Conservation (phyloP, 2,329 filamentous ascomycete species). For the Penicillium aurantiogriseum region DNA sequence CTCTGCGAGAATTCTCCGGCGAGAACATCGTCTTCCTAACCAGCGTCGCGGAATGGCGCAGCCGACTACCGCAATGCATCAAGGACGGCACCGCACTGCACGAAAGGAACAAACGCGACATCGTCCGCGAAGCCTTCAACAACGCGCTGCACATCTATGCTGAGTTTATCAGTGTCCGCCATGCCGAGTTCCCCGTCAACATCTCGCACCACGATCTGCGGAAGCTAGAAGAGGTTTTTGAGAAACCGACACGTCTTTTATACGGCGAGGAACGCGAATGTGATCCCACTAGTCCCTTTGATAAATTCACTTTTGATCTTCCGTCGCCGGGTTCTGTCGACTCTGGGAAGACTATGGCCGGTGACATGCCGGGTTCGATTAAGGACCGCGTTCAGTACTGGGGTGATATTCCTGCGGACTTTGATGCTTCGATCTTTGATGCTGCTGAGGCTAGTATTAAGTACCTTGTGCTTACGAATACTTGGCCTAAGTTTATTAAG, state of each 20-base stretch:
- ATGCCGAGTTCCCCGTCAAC: slow-evolving; percentile 67
- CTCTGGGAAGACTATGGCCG: slow-evolving; percentile 24
- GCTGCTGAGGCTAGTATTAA: slow-evolving; percentile 60
- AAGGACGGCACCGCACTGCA: slow-evolving; percentile 18
- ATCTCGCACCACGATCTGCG: slow-evolving; percentile 58
- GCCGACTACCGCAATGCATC: slow-evolving; percentile 23
- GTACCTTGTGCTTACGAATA: slow-evolving; percentile 66
- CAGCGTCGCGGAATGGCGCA: slow-evolving; percentile 57
- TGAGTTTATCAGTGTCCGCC: slow-evolving; percentile 59
- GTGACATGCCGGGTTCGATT: slow-evolving; percentile 15
- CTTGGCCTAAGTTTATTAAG: slow-evolving; percentile 54
- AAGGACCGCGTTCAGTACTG: slow-evolving; percentile 33
- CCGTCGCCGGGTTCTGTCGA: slow-evolving; percentile 23
- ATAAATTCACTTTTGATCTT: slow-evolving; percentile 24
- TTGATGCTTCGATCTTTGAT: slow-evolving; percentile 57
- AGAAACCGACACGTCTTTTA: slow-evolving; percentile 46
- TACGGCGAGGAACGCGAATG: slow-evolving; percentile 45
- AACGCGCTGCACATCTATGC: slow-evolving; percentile 61
- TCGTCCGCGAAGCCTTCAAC: slow-evolving; percentile 56
- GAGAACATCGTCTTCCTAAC: slow-evolving; percentile 69
- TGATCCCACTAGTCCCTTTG: slow-evolving; percentile 43
- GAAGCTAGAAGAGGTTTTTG: slow-evolving; percentile 58
- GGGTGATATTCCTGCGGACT: slow-evolving; percentile 44
- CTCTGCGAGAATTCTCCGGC: slow-evolving; percentile 65
- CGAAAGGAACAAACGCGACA: slow-evolving; percentile 24